These are phyloP conservation scores for Gonium pectorale DNA, from an alignment of 139 green algal genomes.

Conservation along the genomic window DNA sequence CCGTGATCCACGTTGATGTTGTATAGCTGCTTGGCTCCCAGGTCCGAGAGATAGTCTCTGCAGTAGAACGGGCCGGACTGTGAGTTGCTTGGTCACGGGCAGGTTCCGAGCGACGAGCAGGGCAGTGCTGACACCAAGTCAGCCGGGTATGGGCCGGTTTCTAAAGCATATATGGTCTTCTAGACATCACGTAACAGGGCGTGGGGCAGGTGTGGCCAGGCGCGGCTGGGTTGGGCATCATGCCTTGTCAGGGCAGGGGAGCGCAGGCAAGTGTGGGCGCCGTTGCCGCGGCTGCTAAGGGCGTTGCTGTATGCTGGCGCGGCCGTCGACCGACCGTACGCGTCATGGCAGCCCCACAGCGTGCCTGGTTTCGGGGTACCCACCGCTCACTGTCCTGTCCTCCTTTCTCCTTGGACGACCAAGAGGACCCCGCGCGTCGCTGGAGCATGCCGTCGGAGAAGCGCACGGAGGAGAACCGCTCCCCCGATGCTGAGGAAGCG, in stretches of 20 bases:
- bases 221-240: too few relatives aligned
- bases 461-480: not conserved
- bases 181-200: too few relatives aligned
- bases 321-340: too few relatives aligned
- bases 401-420: conserved; percentile 45
- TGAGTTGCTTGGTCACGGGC: not conserved
- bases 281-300: too few relatives aligned
- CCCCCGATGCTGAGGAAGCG: not conserved
- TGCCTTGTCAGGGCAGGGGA: too few relatives aligned
- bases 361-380: not conserved
- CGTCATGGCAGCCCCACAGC: not conserved
- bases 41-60: conserved; percentile 56
- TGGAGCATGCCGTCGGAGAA: not conserved
- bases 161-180: too few relatives aligned
- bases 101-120: not conserved
- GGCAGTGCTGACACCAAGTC: too few relatives aligned
- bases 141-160: too few relatives aligned
- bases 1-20: conserved; percentile 79
- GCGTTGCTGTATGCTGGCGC: too few relatives aligned
- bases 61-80: not conserved
- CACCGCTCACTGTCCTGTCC: conserved; percentile 3
- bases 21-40: conserved; percentile 69
- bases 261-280: too few relatives aligned
- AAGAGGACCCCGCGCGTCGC: not conserved
- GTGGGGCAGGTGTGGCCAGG: too few relatives aligned